Conservation (phyloP, 495 filamentous ascomycete genomes). For the Acidomyces sp. region DNA sequence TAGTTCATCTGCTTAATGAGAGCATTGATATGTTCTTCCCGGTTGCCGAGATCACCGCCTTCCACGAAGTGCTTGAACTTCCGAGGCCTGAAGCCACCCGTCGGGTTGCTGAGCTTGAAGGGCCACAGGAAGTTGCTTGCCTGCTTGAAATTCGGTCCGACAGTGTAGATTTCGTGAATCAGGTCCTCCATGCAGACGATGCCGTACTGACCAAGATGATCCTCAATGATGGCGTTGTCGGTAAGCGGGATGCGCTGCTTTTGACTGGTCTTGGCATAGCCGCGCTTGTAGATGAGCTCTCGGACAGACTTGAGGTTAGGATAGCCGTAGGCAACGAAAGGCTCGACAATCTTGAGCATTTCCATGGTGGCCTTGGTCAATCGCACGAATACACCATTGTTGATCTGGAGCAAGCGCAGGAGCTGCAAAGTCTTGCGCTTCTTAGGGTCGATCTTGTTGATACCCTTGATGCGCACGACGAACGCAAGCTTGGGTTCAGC, state of each 20-base stretch:
- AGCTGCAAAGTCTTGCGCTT: constrained; percentile 99
- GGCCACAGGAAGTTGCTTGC: constrained; percentile 99
- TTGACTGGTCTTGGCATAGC: constrained; percentile 83
- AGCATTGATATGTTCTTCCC: constrained; percentile 95
- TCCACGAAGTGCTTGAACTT: constrained; percentile 99
- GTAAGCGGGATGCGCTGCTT: constrained; percentile 92
- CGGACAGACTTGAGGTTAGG: constrained; percentile 97
- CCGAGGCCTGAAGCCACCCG: constrained; percentile 80
- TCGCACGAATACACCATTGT: constrained; percentile 97
- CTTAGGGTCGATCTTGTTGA: constrained; percentile 99
- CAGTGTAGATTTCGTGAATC: constrained; percentile 98
- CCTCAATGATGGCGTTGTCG: constrained; percentile 96
- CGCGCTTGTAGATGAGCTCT: constrained; percentile 99
- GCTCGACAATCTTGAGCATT: constrained; percentile 97
- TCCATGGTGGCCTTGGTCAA: constrained; percentile 95
- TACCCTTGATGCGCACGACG: constrained; percentile 99
- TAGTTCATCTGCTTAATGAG: constrained; percentile 99
- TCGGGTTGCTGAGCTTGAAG: constrained; percentile 98
- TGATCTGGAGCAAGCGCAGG: constrained; percentile 98
- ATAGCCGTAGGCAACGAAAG: constrained; percentile 97
- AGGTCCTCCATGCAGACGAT: constrained; percentile 99
- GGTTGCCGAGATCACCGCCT: constrained; percentile 95
- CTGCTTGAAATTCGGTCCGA: constrained; percentile 99
- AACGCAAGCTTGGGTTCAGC: constrained; percentile 96
- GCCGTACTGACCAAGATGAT: constrained; percentile 89